Evolutionary conservation across 2,329 filamentous ascomycete genomes (phyloP), one percentile per base, ranked within the genome.

Genomic region (Aspergillus ochraceus): DNA sequence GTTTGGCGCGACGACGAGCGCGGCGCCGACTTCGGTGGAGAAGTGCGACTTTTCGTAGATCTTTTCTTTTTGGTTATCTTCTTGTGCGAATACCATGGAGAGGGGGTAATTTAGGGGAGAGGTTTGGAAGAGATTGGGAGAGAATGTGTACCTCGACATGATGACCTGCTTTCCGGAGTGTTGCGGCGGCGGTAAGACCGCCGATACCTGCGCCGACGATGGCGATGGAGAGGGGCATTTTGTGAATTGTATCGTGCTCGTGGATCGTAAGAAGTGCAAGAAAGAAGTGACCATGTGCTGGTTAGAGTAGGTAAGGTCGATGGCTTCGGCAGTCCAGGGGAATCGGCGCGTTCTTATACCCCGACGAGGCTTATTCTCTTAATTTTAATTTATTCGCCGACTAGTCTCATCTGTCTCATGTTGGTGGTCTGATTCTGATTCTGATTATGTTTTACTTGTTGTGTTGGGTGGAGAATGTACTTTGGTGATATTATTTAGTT

Each of bases 21-120:
- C 71, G 3, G 72, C 71, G 3, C 70, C 71, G 3, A 68, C 64
- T 56, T 74, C 72, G 10, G 63, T 62, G 17, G 62, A 61, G 54
- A 74, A 71, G 10, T 53, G 51, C 8, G 71, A 74, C 45, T 68
- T 71, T 55, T 74, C 71, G 24, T 69, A 69, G 4, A 74, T 60
- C 65, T 71, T 10, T 47, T 47, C 3, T 42, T 9, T 42, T n/a
- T 11, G 11, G 32, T 36, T 29, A 29, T 29, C 8, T 26, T 26
- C 26, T 24, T 24, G 3, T 29, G 26, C 26, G 4, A 6, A 26
- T 22, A 22, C 22, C 3, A 6, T 30, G 29, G 30, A 12, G 30
- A 32, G 9, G 30, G 30, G 36, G 14, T 39, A 2, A 14, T 14
- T 17, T 17, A 17, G 14, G 36, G 36, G 30, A 12, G 30, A 11